Evolutionary conservation across 2,329 filamentous ascomycete genomes (phyloP).

Genomic region (Cordyceps farinosa): DNA sequence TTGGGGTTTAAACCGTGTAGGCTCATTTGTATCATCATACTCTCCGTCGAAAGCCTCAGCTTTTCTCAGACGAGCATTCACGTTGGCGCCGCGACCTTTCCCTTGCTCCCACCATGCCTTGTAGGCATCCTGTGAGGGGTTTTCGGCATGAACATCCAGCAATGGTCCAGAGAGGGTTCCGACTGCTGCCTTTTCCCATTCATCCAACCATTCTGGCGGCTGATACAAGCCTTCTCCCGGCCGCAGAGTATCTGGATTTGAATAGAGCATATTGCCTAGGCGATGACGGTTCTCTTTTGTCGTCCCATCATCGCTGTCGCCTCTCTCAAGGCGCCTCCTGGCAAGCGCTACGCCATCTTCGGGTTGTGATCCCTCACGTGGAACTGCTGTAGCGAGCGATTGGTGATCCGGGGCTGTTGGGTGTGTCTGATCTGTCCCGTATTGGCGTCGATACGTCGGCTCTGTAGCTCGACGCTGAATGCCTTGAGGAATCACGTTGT

Average conservation of each 20-base stretch:
- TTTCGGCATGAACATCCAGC: constrained; percentile 52
- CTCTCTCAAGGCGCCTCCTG: constrained; percentile 26
- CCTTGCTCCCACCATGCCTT: constrained; percentile 75
- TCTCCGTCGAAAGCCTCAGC: constrained; percentile 65
- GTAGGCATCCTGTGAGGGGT: constrained; percentile 42
- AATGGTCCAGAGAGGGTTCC: constrained; percentile 57
- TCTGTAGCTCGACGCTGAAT: constrained; percentile 31
- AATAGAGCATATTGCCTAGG: constrained; percentile 42
- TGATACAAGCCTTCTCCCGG: constrained; percentile 57
- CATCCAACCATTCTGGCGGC: constrained; percentile 59
- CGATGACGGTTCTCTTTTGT: constrained; percentile 33
- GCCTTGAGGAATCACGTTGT: constrained; percentile 12
- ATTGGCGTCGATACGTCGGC: constrained; percentile 27
- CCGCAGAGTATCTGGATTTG: constrained; percentile 37
- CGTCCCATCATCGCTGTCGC: constrained; percentile 29
- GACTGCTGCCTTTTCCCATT: constrained; percentile 67
- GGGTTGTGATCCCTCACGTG: constrained; percentile 23
- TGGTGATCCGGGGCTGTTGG: background rate
- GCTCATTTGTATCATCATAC: constrained; percentile 59
- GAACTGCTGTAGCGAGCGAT: background rate
- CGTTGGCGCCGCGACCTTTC: constrained; percentile 44
- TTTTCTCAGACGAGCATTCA: constrained; percentile 46
- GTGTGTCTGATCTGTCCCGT: constrained; percentile 29
- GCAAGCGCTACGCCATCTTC: constrained; percentile 16
- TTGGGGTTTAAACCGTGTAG: constrained; percentile 75